Base-by-base conservation (phyloP, 2,329 filamentous ascomycete species). In the Ophiostoma quercus region DNA sequence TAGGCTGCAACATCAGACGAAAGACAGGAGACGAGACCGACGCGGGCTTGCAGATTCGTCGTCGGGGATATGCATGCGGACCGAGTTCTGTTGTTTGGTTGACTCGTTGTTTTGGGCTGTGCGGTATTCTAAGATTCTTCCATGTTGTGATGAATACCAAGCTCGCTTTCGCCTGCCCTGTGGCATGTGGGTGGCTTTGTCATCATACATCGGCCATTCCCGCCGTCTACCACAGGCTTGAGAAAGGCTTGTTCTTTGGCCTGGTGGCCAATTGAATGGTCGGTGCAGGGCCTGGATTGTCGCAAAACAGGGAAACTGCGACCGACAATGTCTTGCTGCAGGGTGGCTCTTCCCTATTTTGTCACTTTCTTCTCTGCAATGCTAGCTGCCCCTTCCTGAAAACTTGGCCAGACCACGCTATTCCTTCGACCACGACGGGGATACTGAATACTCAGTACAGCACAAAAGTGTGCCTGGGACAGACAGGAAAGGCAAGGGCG, bases 141-240 rank as follows among this genome's bases (percentile, higher is more conserved):
- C 43, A 19, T 7, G 43, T 16, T 47, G 25, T 29, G 25, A 29
- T 54, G n/a, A 54, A 25, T 9, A 9, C 51, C 14, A 25, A 22
- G 51, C 19, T 54, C 51, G 51, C n/a, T 54, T 7, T 57, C 51
- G 51, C 51, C 14, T n/a, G 43, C 5, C 7, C 43, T 47, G 19
- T 12, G 51, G 51, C 22, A 57, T 57, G 51, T 57, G 22, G 51
- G 9, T 57, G 51, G 51, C 51, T 57, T 25, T 57, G 51, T 57
- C 51, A 57, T 25, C n/a, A 11, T 57, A n/a, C 51, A 57, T 57
- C 51, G 51, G 51, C 51, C 51, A 57, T 57, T 57, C 51, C 51
- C 51, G 51, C 22, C 51, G 5, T 12, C 51, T 62, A 62, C 25
- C 60, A 34, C 14, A 37, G 57, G 25, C 25, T 12, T 29, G 25